Evolutionary conservation across 2,329 filamentous ascomycete species (phyloP).

Genomic region (Pleurostoma richardsiae): DNA sequence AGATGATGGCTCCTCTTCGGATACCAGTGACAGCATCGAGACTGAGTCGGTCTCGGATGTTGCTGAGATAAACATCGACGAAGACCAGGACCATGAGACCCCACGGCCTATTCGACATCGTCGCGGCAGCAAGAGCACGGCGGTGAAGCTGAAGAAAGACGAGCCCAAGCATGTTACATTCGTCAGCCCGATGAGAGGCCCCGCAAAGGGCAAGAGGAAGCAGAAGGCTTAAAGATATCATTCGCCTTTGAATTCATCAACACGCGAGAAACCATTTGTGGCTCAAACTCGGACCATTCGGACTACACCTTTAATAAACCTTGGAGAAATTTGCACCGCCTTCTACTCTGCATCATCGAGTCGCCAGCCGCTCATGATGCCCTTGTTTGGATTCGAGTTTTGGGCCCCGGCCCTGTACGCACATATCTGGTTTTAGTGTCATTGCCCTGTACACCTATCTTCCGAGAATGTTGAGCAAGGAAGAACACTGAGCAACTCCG

Average conservation of each 20-base stretch:
- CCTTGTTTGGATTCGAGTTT: neutral
- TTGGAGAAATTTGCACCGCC: neutral
- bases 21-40: conserved; percentile 50
- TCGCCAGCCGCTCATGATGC: neutral
- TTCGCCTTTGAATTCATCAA: neutral
- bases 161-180: conserved; percentile 52
- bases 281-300: neutral
- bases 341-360: neutral
- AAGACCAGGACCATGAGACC: conserved; percentile 38
- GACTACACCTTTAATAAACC: neutral
- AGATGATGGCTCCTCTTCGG: conserved; percentile 58
- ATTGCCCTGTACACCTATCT: neutral
- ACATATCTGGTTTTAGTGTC: neutral
- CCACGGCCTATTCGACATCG: conserved; percentile 29
- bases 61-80: conserved; percentile 57
- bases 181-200: conserved; percentile 40
- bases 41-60: conserved; percentile 57
- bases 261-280: neutral
- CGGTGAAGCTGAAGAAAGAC: conserved; percentile 48
- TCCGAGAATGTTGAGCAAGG: neutral
- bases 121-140: conserved; percentile 29
- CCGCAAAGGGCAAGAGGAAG: conserved; percentile 23
- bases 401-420: neutral
- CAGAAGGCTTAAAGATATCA: conserved; percentile 6
- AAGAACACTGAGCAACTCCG: no score